Base-by-base conservation (phyloP, 305 asterid genomes). In the Fraxinus albicans region DNA sequence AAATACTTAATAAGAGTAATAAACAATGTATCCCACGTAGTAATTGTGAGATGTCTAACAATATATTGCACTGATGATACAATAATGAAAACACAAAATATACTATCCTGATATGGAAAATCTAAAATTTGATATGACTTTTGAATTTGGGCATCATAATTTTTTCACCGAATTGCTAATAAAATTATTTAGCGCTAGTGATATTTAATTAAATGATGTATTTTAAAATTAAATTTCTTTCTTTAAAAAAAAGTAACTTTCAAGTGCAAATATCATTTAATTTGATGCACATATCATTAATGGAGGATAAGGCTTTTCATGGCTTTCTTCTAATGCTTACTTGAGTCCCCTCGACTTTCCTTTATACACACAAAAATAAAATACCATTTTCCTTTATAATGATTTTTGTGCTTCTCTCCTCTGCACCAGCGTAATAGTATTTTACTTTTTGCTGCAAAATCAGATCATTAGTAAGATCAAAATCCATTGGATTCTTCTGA, bases 391-490 rank as follows among this genome's bases (percentile, higher is more conserved):
- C 82, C 77, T 63, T 63, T 78, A 63, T 73, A 58, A 58, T 19
- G 69, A 7, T 58, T 58, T 58, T 58, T 12, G 29, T 58, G 29
- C 69, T 77, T 72, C 82, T 35, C 40, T 60, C 58, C 5, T 70
- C 82, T 25, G 81, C n/a, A 29, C 60, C 73, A 25, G 55, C 63
- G 70, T 33, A 15, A 19, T 50, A 78, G 67, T 76, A 79, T 83
- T 44, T 34, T 19, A 77, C 83, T 81, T 79, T 80, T 60, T 76
- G 86, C 81, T 79, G 76, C 87, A 78, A 77, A 77, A 79, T 17
- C 81, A 80, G 86, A 77, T 38, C 25, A 85, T 82, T 81, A 60
- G n/a, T 82, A 85, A 76, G 79, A 77, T 85, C 83, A 73, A 77
- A 73, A 0, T 74, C 81, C 76, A 73, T 85, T 76, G 60, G 82